These are phyloP conservation scores for Talaromyces wortmannii DNA, from an alignment of 495 filamentous ascomycete species.

Conservation along the genomic window DNA sequence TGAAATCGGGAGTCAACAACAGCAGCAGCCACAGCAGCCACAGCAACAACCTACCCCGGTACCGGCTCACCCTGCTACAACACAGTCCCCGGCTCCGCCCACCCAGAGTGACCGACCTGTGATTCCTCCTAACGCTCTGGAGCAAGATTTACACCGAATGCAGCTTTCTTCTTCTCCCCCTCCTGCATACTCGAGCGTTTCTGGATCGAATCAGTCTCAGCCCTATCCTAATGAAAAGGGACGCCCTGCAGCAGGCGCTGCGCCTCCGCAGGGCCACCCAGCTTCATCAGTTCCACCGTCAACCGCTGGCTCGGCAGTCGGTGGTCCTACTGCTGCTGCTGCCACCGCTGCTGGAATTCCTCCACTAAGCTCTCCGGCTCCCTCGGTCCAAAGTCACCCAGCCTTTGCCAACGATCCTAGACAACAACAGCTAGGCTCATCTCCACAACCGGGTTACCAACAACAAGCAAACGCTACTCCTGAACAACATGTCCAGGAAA, in stretches of 20 bases:
- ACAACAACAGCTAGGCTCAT: constrained; percentile 28
- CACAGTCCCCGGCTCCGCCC: constrained; percentile 20
- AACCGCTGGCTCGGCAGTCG: constrained; percentile 14
- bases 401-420: constrained; percentile 79
- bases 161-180: constrained; percentile 78
- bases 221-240: constrained; percentile 78
- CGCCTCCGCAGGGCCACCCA: constrained; percentile 11
- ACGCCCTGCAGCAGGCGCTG: constrained; percentile 24
- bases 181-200: constrained; percentile 83
- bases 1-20: constrained; percentile 32
- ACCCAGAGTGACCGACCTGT: constrained; percentile 19
- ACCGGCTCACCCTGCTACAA: constrained; percentile 17
- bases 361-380: constrained; percentile 19
- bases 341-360: not conserved
- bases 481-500: constrained; percentile 27
- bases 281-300: constrained; percentile 25
- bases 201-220: constrained; percentile 42
- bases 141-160: constrained; percentile 85
- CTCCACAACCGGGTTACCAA: constrained; percentile 19
- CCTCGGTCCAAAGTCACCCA: constrained; percentile 60
- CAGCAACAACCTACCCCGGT: constrained; percentile 23
- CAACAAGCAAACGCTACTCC: constrained; percentile 14
- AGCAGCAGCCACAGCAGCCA: not conserved
- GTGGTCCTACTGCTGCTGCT: not conserved
- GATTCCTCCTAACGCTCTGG: constrained; percentile 55